phyloP scores from a whole-genome alignment of 441 rosid species.

The Sinapis alba region DNA sequence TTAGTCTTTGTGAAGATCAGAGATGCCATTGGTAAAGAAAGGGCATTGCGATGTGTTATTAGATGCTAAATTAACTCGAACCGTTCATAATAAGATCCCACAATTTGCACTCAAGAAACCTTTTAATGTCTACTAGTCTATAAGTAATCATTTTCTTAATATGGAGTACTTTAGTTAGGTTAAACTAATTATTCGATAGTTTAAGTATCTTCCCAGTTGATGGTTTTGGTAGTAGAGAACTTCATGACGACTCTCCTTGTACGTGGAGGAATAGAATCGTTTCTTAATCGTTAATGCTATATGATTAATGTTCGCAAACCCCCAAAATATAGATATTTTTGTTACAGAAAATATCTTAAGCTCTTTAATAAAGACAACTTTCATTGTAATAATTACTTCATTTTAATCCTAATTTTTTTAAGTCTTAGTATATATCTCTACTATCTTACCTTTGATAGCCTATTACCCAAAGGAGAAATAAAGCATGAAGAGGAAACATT shows the following conservation, averaged over 20 bases:
- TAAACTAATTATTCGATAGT: slow-evolving; percentile 8
- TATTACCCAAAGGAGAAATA: slow-evolving; percentile 11
- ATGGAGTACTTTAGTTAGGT: slow-evolving; percentile 7
- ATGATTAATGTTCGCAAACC: slow-evolving; percentile 21
- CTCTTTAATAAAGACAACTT: background rate
- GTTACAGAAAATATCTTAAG: background rate
- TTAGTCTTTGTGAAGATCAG: slow-evolving; percentile 38
- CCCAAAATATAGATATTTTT: background rate
- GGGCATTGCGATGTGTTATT: slow-evolving; percentile 24
- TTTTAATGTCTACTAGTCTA: slow-evolving; percentile 16
- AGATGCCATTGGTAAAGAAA: slow-evolving; percentile 37
- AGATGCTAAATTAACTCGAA: slow-evolving; percentile 36
- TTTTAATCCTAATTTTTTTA: background rate
- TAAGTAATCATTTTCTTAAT: slow-evolving; percentile 6
- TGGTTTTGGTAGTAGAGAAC: slow-evolving; percentile 22
- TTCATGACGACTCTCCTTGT: slow-evolving; percentile 26
- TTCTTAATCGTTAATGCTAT: slow-evolving; percentile 23
- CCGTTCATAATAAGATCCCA: slow-evolving; percentile 41
- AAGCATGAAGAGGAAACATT: slow-evolving; percentile 7
- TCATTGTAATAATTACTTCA: background rate
- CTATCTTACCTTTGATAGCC: slow-evolving; percentile 25
- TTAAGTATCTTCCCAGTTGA: slow-evolving; percentile 18
- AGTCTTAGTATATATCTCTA: background rate
- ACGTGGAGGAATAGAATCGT: background rate
- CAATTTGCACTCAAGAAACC: slow-evolving; percentile 24